Evolutionary conservation across 139 green algal species (phyloP), one percentile per base, ranked within the genome.

Genomic region (Haematococcus lacustris): DNA sequence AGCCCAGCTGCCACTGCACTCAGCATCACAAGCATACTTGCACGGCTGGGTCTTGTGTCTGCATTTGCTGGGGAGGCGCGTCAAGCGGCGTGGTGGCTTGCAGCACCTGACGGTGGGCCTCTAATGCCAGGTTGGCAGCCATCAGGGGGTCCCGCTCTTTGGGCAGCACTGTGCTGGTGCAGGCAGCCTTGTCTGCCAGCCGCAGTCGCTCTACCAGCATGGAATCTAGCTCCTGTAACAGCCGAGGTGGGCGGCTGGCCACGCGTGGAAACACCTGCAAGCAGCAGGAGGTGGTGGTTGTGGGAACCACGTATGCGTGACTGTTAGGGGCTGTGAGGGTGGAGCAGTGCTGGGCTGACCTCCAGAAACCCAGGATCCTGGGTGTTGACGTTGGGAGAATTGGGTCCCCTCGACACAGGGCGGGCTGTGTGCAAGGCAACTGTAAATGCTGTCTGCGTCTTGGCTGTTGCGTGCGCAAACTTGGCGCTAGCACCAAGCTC

Each of bases 191-290:
- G 76, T 78, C 68, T 28, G 81, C 75, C 33, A 53, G 53, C 4
- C 70, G 38, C 73, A 79, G 6, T 5, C 70, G 63, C 78, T 82
- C 78, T 26, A 87, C 65, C 43, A 87, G 66, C 30, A 81, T 65
- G 17, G 78, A 67, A 35, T 87, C 82, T 28, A 87, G 66, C 47
- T 82, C 78, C 76, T 87, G 82, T 2, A 87, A 59, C 62, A 84
- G 65, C 37, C 76, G 70, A 23, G 82, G 78, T 1, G 78, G 78
- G 47, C 78, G 75, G 30, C 68, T 79, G 47, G 73, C 60, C 3
- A 83, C 78, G 1, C 68, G 61, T 9, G 78, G 78, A 30, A 83
- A 83, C 3, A 83, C 78, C 78, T 83, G 78, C 33, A 62, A 61
- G n/a, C 37, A 53, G 9, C 65, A 37, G 28, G 32, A 37, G 62